Evolutionary conservation across 163 green algal species (phyloP), one percentile per base, ranked within the genome.

Genomic region (Trebouxiophyceae sp.): DNA sequence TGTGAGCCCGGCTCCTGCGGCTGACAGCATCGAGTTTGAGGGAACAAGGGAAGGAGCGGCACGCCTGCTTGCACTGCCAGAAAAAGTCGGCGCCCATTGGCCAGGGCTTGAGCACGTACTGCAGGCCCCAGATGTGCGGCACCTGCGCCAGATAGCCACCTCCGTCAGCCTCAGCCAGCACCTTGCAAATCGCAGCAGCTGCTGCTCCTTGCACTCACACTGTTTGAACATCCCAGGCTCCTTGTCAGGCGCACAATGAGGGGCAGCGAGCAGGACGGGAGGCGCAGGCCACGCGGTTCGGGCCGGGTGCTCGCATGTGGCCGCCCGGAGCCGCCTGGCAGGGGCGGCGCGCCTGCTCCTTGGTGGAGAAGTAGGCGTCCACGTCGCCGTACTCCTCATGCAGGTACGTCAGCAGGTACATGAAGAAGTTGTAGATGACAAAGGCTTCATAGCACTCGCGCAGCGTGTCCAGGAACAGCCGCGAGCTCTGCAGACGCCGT

Each of bases 401-500:
- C 47, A 96, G 74, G 71, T 90, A 95, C 7, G 77, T 79, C 58
- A 93, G 84, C 32, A 96, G 77, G 73, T 93, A 97, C 60, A 85
- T 87, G 76, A 89, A 95, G 78, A 96, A 97, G 73, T 85, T 94
- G 77, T 96, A 97, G 64, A 97, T 93, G 20, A 95, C 88, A 72
- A 92, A 97, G 0, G 93, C 90, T 75, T 96, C 90, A 62, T 96
- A 95, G 82, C 84, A 96, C 74, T 98, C 91, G 24, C 93, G 78
- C 0, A 96, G 70, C 1, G 90, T 86, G 76, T 96, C 86, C 29
- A 96, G 75, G 68, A 93, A 93, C 26, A 88, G 77, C 22, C 77
- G 71, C 24, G 55, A 26, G 2, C 5, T 16, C 39, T 50, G 39
- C 39, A 50, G 8, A n/a, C 16, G 8, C 39, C 39, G 16, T 50